phyloP scores from a whole-genome alignment of 1,139 yeast genomes.

The Sugiyamaella grinbergsii region DNA sequence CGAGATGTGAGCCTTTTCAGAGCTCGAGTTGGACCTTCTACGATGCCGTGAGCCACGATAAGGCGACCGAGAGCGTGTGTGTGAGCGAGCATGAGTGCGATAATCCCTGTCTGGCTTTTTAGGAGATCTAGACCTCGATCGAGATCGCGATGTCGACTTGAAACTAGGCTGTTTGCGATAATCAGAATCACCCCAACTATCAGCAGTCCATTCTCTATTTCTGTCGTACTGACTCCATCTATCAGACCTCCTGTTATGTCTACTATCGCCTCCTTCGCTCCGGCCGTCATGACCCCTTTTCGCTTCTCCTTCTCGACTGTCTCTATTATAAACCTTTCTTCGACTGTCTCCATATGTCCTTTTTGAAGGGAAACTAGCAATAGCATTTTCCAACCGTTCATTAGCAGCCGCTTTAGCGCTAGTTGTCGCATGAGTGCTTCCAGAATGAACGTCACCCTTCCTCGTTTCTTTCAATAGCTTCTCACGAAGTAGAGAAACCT shows the following conservation, averaged over 20 bases:
- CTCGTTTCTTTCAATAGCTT: constrained; percentile 25
- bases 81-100: not conserved
- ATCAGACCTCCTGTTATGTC: not conserved
- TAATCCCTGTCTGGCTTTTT: not conserved
- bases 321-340: not conserved
- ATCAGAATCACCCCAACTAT: constrained; percentile 1
- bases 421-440: constrained; percentile 29
- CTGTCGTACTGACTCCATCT: not conserved
- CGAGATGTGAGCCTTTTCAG: not conserved
- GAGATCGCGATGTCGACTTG: constrained; percentile 1
- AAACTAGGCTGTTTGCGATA: not conserved
- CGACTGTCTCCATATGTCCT: not conserved
- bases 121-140: not conserved
- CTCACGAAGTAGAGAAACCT: constrained; percentile 38
- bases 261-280: not conserved
- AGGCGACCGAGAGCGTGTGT: not conserved
- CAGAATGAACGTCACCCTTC: not conserved
- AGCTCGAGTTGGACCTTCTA: constrained; percentile 3
- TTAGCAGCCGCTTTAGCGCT: constrained; percentile 29
- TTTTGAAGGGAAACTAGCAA: constrained; percentile 1
- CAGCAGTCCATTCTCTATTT: constrained; percentile 2
- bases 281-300: not conserved
- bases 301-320: not conserved
- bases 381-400: constrained; percentile 28
- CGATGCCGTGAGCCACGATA: not conserved